Percentiles rank a stretch among this genome's conserved stretches.
Evolutionary conservation across 2,329 filamentous ascomycete species (phyloP).

Genomic region (Neofusicoccum sp.): DNA sequence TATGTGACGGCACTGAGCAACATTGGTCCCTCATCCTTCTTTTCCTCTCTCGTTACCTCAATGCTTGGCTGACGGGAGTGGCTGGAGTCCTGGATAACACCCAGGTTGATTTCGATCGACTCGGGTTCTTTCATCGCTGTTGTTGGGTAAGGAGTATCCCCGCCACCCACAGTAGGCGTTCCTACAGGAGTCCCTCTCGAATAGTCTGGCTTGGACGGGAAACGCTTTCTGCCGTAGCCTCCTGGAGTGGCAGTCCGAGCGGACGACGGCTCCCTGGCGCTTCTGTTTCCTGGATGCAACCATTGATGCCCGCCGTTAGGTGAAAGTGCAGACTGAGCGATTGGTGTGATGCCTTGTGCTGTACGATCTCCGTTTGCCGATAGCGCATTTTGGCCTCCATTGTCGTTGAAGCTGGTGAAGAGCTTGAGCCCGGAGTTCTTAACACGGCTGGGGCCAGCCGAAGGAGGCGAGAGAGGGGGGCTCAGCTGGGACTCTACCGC

Average conservation of each 20-base stretch:
- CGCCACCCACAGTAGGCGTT: constrained; percentile 10
- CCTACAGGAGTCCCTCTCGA: constrained; percentile 27
- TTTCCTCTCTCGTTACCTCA: constrained; percentile 1
- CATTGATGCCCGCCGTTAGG: constrained; percentile 56
- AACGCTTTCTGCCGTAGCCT: constrained; percentile 65
- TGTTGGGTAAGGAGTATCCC: constrained; percentile 11
- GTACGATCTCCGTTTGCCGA: constrained; percentile 65
- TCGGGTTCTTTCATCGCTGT: constrained; percentile 20
- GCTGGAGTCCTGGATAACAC: not conserved
- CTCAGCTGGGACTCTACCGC: constrained; percentile 58
- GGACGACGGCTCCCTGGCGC: constrained; percentile 47
- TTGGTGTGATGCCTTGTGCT: constrained; percentile 81
- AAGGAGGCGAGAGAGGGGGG: constrained; percentile 70
- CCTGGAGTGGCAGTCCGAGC: constrained; percentile 56
- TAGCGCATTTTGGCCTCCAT: constrained; percentile 51
- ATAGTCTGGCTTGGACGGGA: constrained; percentile 49
- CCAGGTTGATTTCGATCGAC: constrained; percentile 9
- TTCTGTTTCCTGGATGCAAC: constrained; percentile 32
- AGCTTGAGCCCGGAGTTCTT: constrained; percentile 85
- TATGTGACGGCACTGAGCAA: constrained; percentile 39
- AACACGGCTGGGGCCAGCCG: constrained; percentile 46
- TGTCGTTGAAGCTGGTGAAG: constrained; percentile 81
- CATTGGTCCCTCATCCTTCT: constrained; percentile 49
- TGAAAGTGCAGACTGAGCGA: constrained; percentile 66
- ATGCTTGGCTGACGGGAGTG: constrained; percentile 9